Percentiles rank a stretch among this genome's conserved stretches.
Evolutionary conservation across 1,139 yeast genomes (phyloP).

Genomic region (Lodderomyces pseudojiufengensis): DNA sequence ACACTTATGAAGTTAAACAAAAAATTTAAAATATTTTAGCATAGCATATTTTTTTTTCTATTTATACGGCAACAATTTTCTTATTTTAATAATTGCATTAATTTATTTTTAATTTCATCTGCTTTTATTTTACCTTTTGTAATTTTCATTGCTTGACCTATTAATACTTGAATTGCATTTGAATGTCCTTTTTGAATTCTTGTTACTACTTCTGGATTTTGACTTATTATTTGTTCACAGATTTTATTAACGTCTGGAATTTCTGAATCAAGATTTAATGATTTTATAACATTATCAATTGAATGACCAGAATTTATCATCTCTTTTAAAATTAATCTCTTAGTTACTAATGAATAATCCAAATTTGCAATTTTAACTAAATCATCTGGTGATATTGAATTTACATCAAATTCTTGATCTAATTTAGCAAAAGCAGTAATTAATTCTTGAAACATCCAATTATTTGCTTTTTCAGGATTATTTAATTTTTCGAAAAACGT

Average conservation of each 20-base stretch:
- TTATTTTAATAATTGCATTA: constrained; percentile 27
- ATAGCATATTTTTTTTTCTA: neutral
- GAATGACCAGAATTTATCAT: constrained; percentile 45
- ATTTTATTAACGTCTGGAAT: constrained; percentile 21
- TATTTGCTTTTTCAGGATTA: constrained; percentile 47
- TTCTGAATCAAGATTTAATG: constrained; percentile 5
- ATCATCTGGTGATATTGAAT: constrained; percentile 26
- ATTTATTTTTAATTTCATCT: constrained; percentile 39
- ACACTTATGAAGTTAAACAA: constrained; percentile 14
- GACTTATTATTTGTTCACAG: constrained; percentile 49
- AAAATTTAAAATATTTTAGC: constrained; percentile 6
- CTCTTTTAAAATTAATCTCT: constrained; percentile 58
- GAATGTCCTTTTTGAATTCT: constrained; percentile 58
- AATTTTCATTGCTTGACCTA: constrained; percentile 82
- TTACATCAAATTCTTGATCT: constrained; percentile 35
- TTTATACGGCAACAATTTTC: neutral
- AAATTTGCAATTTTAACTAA: constrained; percentile 25
- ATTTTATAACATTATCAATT: constrained; percentile 42
- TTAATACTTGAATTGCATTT: constrained; percentile 65
- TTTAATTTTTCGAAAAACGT: constrained; percentile 32
- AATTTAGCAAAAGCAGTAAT: constrained; percentile 64
- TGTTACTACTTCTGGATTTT: constrained; percentile 55
- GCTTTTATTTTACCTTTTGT: constrained; percentile 68
- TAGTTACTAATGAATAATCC: constrained; percentile 50
- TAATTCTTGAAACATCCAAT: constrained; percentile 83